Evolutionary conservation across 2,329 filamentous ascomycete genomes (phyloP).

Genomic region (Monilinia aucupariae): DNA sequence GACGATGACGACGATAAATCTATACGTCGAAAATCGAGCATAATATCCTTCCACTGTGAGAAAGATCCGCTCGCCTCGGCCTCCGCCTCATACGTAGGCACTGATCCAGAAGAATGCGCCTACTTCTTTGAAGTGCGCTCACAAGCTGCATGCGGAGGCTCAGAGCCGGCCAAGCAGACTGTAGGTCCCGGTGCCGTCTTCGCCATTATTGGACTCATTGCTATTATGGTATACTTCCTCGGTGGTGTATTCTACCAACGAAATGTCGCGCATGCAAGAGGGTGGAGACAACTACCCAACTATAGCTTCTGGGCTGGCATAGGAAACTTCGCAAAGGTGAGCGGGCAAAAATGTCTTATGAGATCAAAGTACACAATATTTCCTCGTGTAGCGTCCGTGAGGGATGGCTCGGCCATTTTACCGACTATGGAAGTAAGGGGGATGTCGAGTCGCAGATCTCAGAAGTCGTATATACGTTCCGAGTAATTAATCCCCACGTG

Average conservation of each 20-base stretch:
- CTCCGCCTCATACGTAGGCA: conserved; percentile 74
- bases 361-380: conserved; percentile 28
- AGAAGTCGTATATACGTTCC: conserved; percentile 28
- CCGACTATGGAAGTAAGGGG: conserved; percentile 34
- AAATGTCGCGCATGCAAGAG: conserved; percentile 86
- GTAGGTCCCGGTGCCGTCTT: conserved; percentile 73
- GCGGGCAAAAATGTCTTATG: conserved; percentile 32
- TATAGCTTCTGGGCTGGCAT: conserved; percentile 89
- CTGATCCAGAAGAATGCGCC: conserved; percentile 80
- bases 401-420: conserved; percentile 31
- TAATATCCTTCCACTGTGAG: conserved; percentile 92
- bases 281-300: conserved; percentile 93
- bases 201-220: conserved; percentile 72
- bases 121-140: conserved; percentile 95
- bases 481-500: conserved; percentile 20
- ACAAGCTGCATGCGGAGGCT: conserved; percentile 67
- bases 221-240: conserved; percentile 80
- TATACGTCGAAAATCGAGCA: conserved; percentile 64
- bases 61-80: conserved; percentile 67
- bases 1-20: conserved; percentile 29
- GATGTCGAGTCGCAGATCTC: conserved; percentile 21
- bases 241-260: conserved; percentile 95
- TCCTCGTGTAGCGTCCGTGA: conserved; percentile 31
- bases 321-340: conserved; percentile 75
- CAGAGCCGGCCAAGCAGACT: conserved; percentile 65